Percentiles rank a stretch among this genome's conserved stretches.
Evolutionary conservation across 345 rosid genomes (phyloP).

Genomic region (Sapria himalayana): DNA sequence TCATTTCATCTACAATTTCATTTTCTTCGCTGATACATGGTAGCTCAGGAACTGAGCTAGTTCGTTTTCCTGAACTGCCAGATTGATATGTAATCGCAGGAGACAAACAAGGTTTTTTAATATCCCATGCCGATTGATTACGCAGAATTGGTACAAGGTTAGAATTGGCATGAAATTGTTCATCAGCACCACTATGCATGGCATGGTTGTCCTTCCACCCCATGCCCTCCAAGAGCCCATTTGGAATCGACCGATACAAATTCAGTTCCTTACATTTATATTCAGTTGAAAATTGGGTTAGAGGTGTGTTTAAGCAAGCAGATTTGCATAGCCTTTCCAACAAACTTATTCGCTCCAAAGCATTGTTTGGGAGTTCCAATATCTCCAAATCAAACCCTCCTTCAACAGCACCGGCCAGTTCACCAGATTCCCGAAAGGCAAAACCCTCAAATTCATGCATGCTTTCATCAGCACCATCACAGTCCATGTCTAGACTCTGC

Average conservation of each 20-base stretch:
- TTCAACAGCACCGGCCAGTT: constrained; percentile 12
- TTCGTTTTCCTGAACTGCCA: constrained; percentile 46
- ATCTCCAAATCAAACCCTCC: constrained; percentile 20
- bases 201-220: constrained; percentile 11
- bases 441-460: constrained; percentile 50
- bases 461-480: constrained; percentile 13
- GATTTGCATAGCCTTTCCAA: constrained; percentile 55
- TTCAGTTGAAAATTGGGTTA: constrained; percentile 23
- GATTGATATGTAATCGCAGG: constrained; percentile 34
- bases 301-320: constrained; percentile 38
- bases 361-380: constrained; percentile 26
- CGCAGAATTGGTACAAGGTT: constrained; percentile 23
- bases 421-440: constrained; percentile 23
- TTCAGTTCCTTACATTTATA: constrained; percentile 17
- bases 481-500: no score
- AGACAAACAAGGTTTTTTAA: constrained; percentile 30
- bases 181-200: constrained; percentile 6
- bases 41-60: constrained; percentile 57
- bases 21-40: constrained; percentile 73
- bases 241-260: constrained; percentile 40
- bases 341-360: constrained; percentile 30
- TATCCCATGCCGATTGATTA: constrained; percentile 18
- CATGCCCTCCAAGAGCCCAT: constrained; percentile 37
- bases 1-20: constrained; percentile 33
- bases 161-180: constrained; percentile 18